Conservation (phyloP, 352 stramenopile species). For the Peronospora farinosa region DNA sequence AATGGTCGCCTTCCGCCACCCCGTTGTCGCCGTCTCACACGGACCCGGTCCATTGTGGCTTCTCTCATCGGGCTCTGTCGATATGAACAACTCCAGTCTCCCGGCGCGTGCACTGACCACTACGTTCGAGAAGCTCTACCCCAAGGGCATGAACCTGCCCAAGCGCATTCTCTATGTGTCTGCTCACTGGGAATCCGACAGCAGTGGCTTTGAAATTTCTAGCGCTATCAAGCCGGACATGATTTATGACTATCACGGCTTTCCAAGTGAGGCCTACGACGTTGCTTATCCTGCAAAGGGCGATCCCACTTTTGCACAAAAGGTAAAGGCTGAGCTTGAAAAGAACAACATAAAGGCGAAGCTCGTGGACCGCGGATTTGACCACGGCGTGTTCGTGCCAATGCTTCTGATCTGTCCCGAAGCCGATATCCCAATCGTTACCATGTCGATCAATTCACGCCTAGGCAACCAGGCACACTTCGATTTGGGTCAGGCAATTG, state of each 20-base stretch:
- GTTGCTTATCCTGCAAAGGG: conserved; percentile 78
- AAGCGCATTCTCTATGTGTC: conserved; percentile 81
- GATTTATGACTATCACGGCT: conserved; percentile 89
- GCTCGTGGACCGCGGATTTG: conserved; percentile 61
- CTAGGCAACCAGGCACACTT: conserved; percentile 43
- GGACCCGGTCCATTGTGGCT: too few species aligned
- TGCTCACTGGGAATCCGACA: too few species aligned
- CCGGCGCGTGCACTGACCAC: too few species aligned
- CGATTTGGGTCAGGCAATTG: conserved; percentile 48
- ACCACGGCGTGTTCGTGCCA: conserved; percentile 91
- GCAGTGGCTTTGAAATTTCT: too few species aligned
- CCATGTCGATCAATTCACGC: conserved; percentile 55
- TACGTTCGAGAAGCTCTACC: too few species aligned
- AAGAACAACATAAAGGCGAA: conserved; percentile 40
- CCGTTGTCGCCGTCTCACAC: too few species aligned
- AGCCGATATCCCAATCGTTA: conserved; percentile 85
- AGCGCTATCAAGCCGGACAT: conserved; percentile 46
- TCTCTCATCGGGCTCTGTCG: too few species aligned
- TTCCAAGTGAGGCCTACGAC: conserved; percentile 81
- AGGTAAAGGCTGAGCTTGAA: conserved; percentile 58
- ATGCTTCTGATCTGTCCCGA: conserved; percentile 85
- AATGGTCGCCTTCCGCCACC: too few species aligned
- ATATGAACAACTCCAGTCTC: too few species aligned
- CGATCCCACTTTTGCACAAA: conserved; percentile 51
- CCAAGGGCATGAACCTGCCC: conserved; percentile 35